Evolutionary conservation across 1,284 basidiomycete species (phyloP), one percentile per base, ranked within the genome.

Genomic region (Porogramme epimiltina): DNA sequence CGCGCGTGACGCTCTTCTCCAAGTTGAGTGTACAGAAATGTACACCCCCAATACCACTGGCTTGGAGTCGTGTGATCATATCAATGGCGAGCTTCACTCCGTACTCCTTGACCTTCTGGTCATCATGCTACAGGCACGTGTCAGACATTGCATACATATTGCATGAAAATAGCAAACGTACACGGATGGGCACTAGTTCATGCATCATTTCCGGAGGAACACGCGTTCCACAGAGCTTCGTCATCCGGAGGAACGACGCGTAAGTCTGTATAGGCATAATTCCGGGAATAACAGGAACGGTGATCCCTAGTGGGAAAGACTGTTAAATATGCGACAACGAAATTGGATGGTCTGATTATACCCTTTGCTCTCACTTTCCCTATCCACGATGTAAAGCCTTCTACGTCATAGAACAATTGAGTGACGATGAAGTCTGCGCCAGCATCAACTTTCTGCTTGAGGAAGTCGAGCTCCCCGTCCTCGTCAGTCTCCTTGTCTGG

Each of bases 231-330:
- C 91, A 94, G 22, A 99, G 78, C 66, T 95, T 96, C 36, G 90
- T 91, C 59, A 98, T 78, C 47, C 97, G 87, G 45, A 89, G 78
- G 73, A 99, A 99, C 1, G 95, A 95, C 19, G 89, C 83, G 66
- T 95, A 98, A 38, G 92, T 98, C 67, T 99, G 97, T 52, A 99
- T 93, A 0, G 97, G 97, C 95, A 99, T 98, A 55, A 99, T 85
- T 4, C 95, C 94, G 2, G 97, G 95, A 49, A 99, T 89, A 62
- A 99, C 88, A 1, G 96, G 95, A 13, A 95, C 82, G 1, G 74
- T 82, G 66, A 99, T 95, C 26, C 95, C 96, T 91, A 37, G 65
- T 4, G 33, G 22, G 26, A 22, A 38, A 25, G 31, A 31, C 11
- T 6, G 1, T 34, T 1, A 16, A 36, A 16, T n/a, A 40, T 3